phyloP scores from a whole-genome alignment of 352 stramenopile genomes.

The Pythium biforme region DNA sequence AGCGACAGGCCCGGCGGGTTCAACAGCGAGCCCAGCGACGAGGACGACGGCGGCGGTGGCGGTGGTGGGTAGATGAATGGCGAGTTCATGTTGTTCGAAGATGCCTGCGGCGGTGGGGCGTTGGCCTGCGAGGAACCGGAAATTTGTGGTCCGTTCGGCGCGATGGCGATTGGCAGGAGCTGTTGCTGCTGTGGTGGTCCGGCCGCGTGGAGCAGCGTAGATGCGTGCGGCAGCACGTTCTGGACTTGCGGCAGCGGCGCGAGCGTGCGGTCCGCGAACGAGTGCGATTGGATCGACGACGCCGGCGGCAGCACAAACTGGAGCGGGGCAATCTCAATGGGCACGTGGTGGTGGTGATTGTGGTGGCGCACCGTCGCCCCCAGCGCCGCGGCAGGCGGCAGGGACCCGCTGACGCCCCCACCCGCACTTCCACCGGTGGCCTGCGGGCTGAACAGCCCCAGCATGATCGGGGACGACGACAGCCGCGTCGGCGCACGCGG shows the following conservation, averaged over 20 bases:
- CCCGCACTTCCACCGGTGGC: background rate
- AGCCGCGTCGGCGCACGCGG: background rate
- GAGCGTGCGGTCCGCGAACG: conserved; percentile 22
- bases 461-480: conserved; percentile 10
- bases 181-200: conserved; percentile 5
- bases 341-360: conserved; percentile 13
- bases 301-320: conserved; percentile 41
- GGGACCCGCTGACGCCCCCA: background rate
- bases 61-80: conserved; percentile 6
- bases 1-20: conserved; percentile 37
- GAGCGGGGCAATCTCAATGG: conserved; percentile 27
- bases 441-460: conserved; percentile 2
- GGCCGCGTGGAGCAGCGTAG: conserved; percentile 20
- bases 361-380: conserved; percentile 1
- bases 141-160: background rate
- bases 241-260: conserved; percentile 27
- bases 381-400: conserved; percentile 11
- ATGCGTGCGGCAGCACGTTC: conserved; percentile 28
- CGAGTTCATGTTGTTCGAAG: conserved; percentile 1
- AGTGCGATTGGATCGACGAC: conserved; percentile 34
- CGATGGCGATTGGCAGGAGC: conserved; percentile 6
- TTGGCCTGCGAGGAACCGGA: background rate
- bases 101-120: background rate
- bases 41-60: conserved; percentile 9
- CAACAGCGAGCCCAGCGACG: conserved; percentile 28